Base-by-base conservation (phyloP, 2,329 filamentous ascomycete genomes). In the Fusarium metavorans region DNA sequence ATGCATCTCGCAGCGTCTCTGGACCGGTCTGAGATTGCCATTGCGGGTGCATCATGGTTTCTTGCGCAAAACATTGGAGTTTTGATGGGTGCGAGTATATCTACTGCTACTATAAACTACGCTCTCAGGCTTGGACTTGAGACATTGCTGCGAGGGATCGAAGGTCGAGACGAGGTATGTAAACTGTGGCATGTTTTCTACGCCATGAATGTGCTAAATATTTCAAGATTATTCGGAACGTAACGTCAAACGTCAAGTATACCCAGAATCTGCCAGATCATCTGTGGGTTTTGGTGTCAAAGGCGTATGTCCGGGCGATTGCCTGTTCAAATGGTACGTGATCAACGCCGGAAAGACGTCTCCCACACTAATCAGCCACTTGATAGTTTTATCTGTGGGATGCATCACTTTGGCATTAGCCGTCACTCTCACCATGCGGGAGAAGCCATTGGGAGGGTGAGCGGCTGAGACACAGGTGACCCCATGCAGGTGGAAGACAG, bases 111-210 rank as follows among this genome's bases (percentile, higher is more conserved):
- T 1, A 30, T 30, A 18, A 54, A 54, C 18, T 20, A 30, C 2
- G 50, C 18, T 3, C 50, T 54, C 2, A 20, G 18, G 6, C 25
- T 20, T 13, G 16, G 10, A 2, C 18, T 54, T 2, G 50, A 32
- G 10, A 54, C 10, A 13, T 6, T 32, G 3, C 9, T 54, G 0
- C 3, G 13, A 0, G 50, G 27, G 4, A 11, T 20, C 2, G 18
- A 30, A 34, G 7, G 30, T 1, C 18, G 13, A 8, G 18, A 54
- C 18, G n/a, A 54, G 10, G 50, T 52, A n/a, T 39, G 37, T 37
- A 20, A 20, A 20, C 20, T 20, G 20, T 20, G 20, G 20, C 20
- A 20, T 20, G 20, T 20, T 20, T 20, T 20, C 20, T 20, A 20
- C 20, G 20, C 20, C 20, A 20, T 2, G 20, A 20, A 20, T 20